These are phyloP conservation scores for Salvia rosmarinus DNA, from an alignment of 257 asterid species.

Conservation along the genomic window DNA sequence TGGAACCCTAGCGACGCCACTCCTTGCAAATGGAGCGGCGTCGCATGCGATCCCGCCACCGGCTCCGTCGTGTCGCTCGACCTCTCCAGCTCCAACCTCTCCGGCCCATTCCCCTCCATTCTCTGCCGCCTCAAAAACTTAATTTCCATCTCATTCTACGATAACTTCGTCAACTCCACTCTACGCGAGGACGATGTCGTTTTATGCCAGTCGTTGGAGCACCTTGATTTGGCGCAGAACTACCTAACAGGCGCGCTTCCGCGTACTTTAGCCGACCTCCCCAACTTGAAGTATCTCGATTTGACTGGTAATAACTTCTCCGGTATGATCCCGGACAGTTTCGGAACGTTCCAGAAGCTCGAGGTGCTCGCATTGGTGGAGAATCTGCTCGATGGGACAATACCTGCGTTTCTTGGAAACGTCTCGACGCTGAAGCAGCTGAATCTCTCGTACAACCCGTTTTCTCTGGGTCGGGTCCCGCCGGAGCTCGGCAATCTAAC, in stretches of 20 bases:
- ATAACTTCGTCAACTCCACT: slow-evolving; percentile 73
- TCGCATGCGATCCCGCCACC: slow-evolving; percentile 56
- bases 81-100: slow-evolving; percentile 74
- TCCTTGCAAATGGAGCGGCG: slow-evolving; percentile 88
- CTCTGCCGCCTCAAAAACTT: slow-evolving; percentile 69
- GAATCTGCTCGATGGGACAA: slow-evolving; percentile 72
- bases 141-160: slow-evolving; percentile 63
- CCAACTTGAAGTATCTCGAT: slow-evolving; percentile 73
- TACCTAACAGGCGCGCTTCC: slow-evolving; percentile 77
- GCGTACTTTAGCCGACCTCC: slow-evolving; percentile 53
- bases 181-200: slow-evolving; percentile 48
- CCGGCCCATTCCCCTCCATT: slow-evolving; percentile 79
- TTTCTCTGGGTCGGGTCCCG: slow-evolving; percentile 83
- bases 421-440: slow-evolving; percentile 76
- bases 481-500: slow-evolving; percentile 81
- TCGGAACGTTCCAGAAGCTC: slow-evolving; percentile 69
- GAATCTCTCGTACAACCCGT: slow-evolving; percentile 87
- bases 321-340: slow-evolving; percentile 76
- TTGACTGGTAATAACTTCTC: slow-evolving; percentile 90
- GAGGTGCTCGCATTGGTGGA: slow-evolving; percentile 85
- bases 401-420: slow-evolving; percentile 78
- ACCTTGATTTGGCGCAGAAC: slow-evolving; percentile 88
- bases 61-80: slow-evolving; percentile 66
- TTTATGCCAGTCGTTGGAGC: slow-evolving; percentile 62
- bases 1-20: slow-evolving; percentile 65